A percentile compares a stretch with the other conserved stretches of the same genome.
Conservation (phyloP, 257 asterid species). For the Solanum chiquidenum region DNA sequence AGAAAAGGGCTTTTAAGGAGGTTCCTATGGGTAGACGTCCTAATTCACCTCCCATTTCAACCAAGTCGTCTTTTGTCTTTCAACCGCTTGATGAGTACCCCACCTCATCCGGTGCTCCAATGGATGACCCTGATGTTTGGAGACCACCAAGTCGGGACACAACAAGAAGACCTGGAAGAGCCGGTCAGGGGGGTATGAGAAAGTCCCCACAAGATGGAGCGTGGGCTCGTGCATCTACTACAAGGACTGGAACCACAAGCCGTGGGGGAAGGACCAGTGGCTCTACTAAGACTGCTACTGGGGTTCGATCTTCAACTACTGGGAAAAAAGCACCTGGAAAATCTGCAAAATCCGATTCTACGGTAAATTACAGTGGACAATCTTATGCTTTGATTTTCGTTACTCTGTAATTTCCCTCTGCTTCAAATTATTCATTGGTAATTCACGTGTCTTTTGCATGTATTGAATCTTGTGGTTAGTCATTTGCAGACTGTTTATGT, state of each 20-base stretch:
- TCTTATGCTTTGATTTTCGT: neutral
- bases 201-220: slow-evolving; percentile 83
- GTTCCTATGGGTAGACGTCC: slow-evolving; percentile 63
- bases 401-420: neutral
- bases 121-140: slow-evolving; percentile 99
- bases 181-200: slow-evolving; percentile 62
- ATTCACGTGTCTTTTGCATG: neutral
- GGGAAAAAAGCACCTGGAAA: slow-evolving; percentile 72
- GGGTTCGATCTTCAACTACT: slow-evolving; percentile 59
- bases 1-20: slow-evolving; percentile 82
- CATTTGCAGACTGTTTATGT: neutral
- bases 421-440: neutral
- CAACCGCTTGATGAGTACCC: slow-evolving; percentile 96
- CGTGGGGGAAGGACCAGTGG: slow-evolving; percentile 84
- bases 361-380: slow-evolving; percentile 31
- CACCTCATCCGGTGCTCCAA: slow-evolving; percentile 64
- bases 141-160: slow-evolving; percentile 92
- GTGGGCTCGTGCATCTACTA: slow-evolving; percentile 79
- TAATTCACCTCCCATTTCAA: slow-evolving; percentile 82
- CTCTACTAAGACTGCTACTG: slow-evolving; percentile 54
- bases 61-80: slow-evolving; percentile 78
- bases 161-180: slow-evolving; percentile 59
- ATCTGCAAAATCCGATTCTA: slow-evolving; percentile 57
- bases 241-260: slow-evolving; percentile 43
- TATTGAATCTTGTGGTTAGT: neutral